Percentiles rank a stretch among this genome's conserved stretches.
Evolutionary conservation across 441 rosid species (phyloP).

Genomic region (Mallotus repandus): DNA sequence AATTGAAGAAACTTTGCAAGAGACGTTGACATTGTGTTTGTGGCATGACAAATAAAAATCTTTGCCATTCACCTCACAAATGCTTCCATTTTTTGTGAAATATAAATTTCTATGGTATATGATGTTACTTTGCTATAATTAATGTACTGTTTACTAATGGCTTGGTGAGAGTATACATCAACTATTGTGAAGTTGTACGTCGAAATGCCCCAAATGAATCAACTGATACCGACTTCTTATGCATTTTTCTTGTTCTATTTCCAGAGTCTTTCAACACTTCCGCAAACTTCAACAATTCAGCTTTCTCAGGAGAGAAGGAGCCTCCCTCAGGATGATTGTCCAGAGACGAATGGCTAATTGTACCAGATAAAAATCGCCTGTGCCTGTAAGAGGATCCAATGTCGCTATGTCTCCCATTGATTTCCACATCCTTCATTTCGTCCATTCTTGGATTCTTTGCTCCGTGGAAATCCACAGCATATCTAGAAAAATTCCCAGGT

Average conservation of each 20-base stretch:
- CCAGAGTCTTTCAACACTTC: conserved; percentile 51
- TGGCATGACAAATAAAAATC: too few relatives aligned
- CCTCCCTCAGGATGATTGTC: conserved; percentile 33
- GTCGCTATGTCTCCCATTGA: conserved; percentile 31
- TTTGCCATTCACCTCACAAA: too few relatives aligned
- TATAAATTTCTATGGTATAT: too few relatives aligned
- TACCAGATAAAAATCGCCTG: conserved; percentile 23
- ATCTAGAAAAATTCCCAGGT: conserved; percentile 32
- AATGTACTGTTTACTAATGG: neutral
- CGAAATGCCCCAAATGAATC: conserved; percentile 22
- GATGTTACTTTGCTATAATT: neutral
- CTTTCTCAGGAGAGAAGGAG: conserved; percentile 29
- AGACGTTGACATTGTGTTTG: too few relatives aligned
- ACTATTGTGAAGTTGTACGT: conserved; percentile 15
- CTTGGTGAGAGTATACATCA: neutral
- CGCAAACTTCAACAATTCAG: conserved; percentile 61
- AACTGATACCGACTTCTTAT: conserved; percentile 48
- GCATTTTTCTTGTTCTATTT: conserved; percentile 15
- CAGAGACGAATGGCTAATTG: conserved; percentile 5
- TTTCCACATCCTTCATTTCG: conserved; percentile 33
- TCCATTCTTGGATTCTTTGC: conserved; percentile 31
- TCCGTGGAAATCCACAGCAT: conserved; percentile 55
- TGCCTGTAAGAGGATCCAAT: conserved; percentile 20
- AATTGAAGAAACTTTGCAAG: too few relatives aligned
- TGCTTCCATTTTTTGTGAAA: too few relatives aligned